A percentile compares a stretch with the other conserved stretches of the same genome.
Evolutionary conservation across 2,329 filamentous ascomycete genomes (phyloP).

Genomic region (Ampelomyces quisqualis): DNA sequence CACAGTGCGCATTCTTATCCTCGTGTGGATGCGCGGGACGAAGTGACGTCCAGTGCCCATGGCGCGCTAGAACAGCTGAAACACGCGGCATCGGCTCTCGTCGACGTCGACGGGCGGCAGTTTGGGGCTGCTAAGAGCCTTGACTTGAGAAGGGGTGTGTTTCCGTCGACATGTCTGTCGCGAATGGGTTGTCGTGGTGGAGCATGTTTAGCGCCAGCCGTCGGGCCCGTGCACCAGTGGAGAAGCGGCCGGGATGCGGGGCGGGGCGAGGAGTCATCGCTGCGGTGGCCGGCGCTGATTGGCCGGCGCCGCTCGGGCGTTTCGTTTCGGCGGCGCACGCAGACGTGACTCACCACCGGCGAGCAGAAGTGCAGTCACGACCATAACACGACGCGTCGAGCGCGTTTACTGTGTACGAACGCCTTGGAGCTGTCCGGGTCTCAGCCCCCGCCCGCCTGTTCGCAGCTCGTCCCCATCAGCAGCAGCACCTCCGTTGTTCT

Average conservation of each 20-base stretch:
- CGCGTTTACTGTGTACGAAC: too few species aligned
- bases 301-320: slow-evolving; percentile 32
- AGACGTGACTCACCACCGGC: slow-evolving; percentile 42
- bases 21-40: slow-evolving; percentile 29
- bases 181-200: slow-evolving; percentile 36
- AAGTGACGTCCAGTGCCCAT: slow-evolving; percentile 36
- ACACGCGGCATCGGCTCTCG: slow-evolving; percentile 42
- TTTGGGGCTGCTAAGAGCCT: slow-evolving; percentile 34
- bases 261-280: slow-evolving; percentile 38
- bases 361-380: slow-evolving; percentile 32
- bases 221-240: slow-evolving; percentile 24
- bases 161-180: slow-evolving; percentile 26
- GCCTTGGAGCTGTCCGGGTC: slow-evolving; percentile 34
- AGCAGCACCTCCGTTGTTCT: too few species aligned
- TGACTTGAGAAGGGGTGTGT: too few species aligned
- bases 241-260: slow-evolving; percentile 16
- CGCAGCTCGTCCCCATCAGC: not conserved
- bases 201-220: slow-evolving; percentile 33
- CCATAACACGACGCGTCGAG: slow-evolving; percentile 42
- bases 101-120: slow-evolving; percentile 35
- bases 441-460: slow-evolving; percentile 6
- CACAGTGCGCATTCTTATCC: slow-evolving; percentile 44
- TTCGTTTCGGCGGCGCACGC: slow-evolving; percentile 38
- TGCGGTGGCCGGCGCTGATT: slow-evolving; percentile 22
- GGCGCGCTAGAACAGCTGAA: slow-evolving; percentile 44